Evolutionary conservation across 2,329 filamentous ascomycete species (phyloP), one percentile per base, ranked within the genome.

Genomic region (Neofusicoccum kwambonambiense): DNA sequence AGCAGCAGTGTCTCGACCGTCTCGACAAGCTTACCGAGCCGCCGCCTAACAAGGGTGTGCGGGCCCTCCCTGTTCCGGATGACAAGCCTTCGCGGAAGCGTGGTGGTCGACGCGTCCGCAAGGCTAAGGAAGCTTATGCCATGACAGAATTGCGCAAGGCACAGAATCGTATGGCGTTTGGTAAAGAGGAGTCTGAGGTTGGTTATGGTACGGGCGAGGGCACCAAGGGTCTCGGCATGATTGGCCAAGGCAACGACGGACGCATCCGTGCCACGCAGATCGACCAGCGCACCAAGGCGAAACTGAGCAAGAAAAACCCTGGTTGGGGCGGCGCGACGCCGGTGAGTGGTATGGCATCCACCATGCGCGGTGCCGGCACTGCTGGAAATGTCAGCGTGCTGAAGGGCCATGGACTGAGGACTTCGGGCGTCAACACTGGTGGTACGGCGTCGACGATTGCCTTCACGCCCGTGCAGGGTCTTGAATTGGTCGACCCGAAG

Each of bases 131-230:
- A 78, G 93, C 94, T 3, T 92, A 92, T 6, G 94, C 95, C 66
- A 96, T 97, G 92, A 99, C 95, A 0, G 95, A 99, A 64, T 82
- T 99, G 35, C 89, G 93, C 69, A 97, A 98, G 77, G 93, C 93
- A 4, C 95, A 98, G 79, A 99, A 99, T 80, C 87, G 95, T 62
- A 90, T 99, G 86, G 92, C 89, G 0, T 99, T 99, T 73, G 93
- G 93, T 65, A 95, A 96, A 76, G 94, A 98, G 77, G 95, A 99
- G 78, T 89, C 88, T 71, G 95, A 99, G 78, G 89, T 95, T 1
- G 94, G 93, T 37, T 98, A 96, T 75, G 94, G 93, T 41, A 88
- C 87, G 0, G 92, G 93, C 58, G 93, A 97, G 70, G 87, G 87
- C 64, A 96, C 93, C 0, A 89, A 89, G 66, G 95, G 95, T 34